Conservation (phyloP, 2,329 filamentous ascomycete species). For the Fusarium pseudocircinatum region DNA sequence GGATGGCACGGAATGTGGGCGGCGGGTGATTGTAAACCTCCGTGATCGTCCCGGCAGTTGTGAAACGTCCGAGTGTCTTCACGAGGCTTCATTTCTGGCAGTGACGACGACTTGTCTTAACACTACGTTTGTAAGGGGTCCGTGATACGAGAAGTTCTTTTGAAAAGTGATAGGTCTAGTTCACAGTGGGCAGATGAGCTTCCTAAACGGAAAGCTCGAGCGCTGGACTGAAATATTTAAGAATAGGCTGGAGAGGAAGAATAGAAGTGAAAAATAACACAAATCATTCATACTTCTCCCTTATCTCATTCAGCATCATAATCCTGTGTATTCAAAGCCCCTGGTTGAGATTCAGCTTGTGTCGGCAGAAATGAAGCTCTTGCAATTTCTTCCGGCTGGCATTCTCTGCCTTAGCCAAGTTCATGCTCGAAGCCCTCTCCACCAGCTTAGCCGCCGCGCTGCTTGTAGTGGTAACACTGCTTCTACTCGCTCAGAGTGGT, state of each 20-base stretch:
- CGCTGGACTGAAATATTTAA: neutral
- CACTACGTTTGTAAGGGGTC: neutral
- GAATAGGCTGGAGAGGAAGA: neutral
- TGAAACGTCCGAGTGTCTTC: neutral
- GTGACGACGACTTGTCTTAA: neutral
- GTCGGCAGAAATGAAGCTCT: neutral
- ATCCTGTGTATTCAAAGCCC: neutral
- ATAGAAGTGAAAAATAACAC: neutral
- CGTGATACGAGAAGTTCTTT: neutral
- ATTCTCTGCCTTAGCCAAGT: neutral
- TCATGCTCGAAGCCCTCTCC: no score
- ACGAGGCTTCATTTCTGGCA: neutral
- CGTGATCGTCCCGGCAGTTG: neutral
- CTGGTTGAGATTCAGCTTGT: neutral
- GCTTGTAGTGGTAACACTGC: neutral
- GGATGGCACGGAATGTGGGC: conserved; percentile 4
- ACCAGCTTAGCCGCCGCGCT: neutral
- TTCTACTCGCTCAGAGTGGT: conserved; percentile 49
- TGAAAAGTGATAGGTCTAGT: neutral
- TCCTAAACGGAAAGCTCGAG: neutral
- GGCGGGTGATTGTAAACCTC: no score
- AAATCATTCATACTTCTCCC: rapidly evolving
- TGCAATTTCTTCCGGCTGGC: neutral
- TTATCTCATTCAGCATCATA: rapidly evolving
- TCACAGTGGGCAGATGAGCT: neutral